These are phyloP conservation scores for Lactarius psammicola DNA, from an alignment of 768 basidiomycete genomes.

Conservation along the genomic window DNA sequence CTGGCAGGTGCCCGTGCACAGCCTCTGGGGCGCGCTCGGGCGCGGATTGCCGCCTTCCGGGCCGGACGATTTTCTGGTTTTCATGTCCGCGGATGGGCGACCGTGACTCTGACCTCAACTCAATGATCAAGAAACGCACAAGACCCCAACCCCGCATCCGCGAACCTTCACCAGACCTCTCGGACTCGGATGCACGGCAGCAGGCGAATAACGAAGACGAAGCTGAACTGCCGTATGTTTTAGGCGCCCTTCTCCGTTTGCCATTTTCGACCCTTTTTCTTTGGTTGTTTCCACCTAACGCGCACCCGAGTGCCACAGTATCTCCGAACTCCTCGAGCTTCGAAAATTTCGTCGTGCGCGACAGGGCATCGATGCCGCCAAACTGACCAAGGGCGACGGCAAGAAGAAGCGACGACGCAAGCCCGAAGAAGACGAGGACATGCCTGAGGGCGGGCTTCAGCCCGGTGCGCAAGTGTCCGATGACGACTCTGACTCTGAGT, in stretches of 20 bases:
- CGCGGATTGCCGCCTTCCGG: too few species aligned
- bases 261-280: too few species aligned
- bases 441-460: slow-evolving; percentile 53
- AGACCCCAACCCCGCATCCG: slow-evolving; percentile 62
- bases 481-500: slow-evolving; percentile 53
- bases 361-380: slow-evolving; percentile 83
- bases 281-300: slow-evolving; percentile 3
- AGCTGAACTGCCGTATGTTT: slow-evolving; percentile 49
- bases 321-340: slow-evolving; percentile 83
- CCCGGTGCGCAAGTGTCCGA: slow-evolving; percentile 41
- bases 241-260: not conserved
- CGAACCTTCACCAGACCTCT: slow-evolving; percentile 45
- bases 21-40: too few species aligned
- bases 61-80: too few species aligned
- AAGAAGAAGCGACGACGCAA: slow-evolving; percentile 66
- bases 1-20: too few species aligned
- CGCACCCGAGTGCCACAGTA: slow-evolving; percentile 40
- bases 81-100: too few species aligned
- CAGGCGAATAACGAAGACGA: slow-evolving; percentile 37
- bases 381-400: slow-evolving; percentile 79
- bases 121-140: slow-evolving; percentile 71
- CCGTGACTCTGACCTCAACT: not conserved
- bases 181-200: slow-evolving; percentile 27
- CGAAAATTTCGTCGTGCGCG: slow-evolving; percentile 70
- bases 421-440: slow-evolving; percentile 43